Evolutionary conservation across 2,329 filamentous ascomycete species (phyloP).

Genomic region (Bimuria novae-zelandiae): DNA sequence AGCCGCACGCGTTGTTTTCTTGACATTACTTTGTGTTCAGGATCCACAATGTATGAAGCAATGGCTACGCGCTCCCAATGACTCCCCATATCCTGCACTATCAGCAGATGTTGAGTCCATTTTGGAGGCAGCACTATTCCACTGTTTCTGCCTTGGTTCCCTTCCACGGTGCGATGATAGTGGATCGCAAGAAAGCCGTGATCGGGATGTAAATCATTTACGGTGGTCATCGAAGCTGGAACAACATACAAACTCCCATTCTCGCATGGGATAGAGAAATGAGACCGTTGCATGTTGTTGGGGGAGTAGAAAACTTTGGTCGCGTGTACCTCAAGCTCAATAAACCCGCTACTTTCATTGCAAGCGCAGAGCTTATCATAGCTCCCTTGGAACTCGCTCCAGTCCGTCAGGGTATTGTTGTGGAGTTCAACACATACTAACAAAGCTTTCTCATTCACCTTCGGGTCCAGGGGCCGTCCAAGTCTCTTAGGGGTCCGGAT

Average conservation of each 20-base stretch:
- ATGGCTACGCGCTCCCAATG: slow-evolving; percentile 16
- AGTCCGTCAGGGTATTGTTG: slow-evolving; percentile 4
- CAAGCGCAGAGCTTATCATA: slow-evolving; percentile 3
- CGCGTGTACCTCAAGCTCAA: slow-evolving; percentile 2
- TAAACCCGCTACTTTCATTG: neutral
- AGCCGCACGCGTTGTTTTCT: no score
- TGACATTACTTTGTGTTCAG: no score
- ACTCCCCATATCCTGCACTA: slow-evolving; percentile 6
- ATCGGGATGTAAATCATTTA: neutral
- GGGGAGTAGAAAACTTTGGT: neutral
- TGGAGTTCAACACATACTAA: slow-evolving; percentile 1
- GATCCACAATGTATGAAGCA: slow-evolving; percentile 6
- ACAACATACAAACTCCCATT: neutral
- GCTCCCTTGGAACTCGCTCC: slow-evolving; percentile 9
- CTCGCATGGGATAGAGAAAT: neutral
- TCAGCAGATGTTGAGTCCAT: slow-evolving; percentile 8
- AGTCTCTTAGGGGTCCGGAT: neutral
- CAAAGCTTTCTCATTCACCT: slow-evolving; percentile 10
- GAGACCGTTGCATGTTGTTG: neutral
- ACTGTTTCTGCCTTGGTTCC: neutral
- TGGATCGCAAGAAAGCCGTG: slow-evolving; percentile 5
- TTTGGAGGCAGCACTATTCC: neutral
- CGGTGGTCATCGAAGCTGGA: neutral
- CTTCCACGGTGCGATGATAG: neutral
- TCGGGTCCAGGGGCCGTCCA: slow-evolving; percentile 8